These are phyloP conservation scores for Rhodamnia rubescens DNA, from an alignment of 345 rosid genomes.

Conservation along the genomic window DNA sequence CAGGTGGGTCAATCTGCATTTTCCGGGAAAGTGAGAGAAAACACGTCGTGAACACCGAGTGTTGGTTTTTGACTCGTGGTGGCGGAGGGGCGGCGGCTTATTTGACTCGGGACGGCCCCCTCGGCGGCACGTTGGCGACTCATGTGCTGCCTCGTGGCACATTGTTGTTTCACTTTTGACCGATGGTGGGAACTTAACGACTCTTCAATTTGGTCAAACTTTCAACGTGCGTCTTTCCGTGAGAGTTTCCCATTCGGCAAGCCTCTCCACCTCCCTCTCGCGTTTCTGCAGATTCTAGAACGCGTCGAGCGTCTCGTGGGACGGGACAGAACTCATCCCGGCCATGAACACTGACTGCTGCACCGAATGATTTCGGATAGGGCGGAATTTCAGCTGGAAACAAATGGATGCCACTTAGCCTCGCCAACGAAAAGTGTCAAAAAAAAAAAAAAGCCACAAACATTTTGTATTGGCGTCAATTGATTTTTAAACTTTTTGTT, in stretches of 20 bases:
- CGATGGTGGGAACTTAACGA: neutral
- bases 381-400: neutral
- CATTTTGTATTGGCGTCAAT: too few species aligned
- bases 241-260: neutral
- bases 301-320: neutral
- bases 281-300: neutral
- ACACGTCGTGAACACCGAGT: neutral
- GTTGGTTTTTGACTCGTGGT: neutral
- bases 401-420: neutral
- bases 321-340: neutral
- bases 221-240: neutral
- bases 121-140: neutral
- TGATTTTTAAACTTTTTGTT: too few species aligned
- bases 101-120: neutral
- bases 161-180: neutral
- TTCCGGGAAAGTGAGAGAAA: constrained; percentile 1
- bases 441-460: too few species aligned
- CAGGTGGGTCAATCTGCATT: neutral
- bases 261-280: neutral
- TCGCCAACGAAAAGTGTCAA: too few species aligned
- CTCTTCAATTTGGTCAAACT: neutral
- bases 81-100: neutral
- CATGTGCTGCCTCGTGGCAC: neutral
- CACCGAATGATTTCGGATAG: neutral
- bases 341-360: too few species aligned